Conservation (phyloP, 495 filamentous ascomycete species). For the Rhypophila decipiens region DNA sequence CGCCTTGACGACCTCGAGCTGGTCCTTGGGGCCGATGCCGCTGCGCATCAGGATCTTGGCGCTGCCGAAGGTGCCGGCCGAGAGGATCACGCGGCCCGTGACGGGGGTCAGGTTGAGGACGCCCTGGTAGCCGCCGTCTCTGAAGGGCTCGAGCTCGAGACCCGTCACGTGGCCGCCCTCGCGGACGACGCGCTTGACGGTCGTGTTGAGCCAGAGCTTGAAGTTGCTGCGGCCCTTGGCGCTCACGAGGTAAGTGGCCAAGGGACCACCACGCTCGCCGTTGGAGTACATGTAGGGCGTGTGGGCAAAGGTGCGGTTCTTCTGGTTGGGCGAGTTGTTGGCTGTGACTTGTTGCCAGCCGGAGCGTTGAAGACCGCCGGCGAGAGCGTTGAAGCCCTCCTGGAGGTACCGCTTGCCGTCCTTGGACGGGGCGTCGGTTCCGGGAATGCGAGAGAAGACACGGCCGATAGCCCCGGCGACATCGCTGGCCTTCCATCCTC, state of each 20-base stretch:
- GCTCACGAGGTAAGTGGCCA: slow-evolving; percentile 65
- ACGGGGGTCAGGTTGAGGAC: slow-evolving; percentile 52
- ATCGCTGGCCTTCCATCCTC: slow-evolving; percentile 64
- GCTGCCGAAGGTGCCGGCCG: slow-evolving; percentile 65
- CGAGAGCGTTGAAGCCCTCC: slow-evolving; percentile 55
- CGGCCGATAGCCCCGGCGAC: slow-evolving; percentile 49
- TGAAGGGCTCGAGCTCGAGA: slow-evolving; percentile 57
- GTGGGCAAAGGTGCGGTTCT: slow-evolving; percentile 61
- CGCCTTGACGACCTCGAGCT: slow-evolving; percentile 50
- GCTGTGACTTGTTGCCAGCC: slow-evolving; percentile 61
- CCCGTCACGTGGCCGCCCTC: slow-evolving; percentile 56
- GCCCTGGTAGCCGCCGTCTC: slow-evolving; percentile 49
- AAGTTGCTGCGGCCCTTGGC: slow-evolving; percentile 59
- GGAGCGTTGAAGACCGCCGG: slow-evolving; percentile 43
- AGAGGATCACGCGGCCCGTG: slow-evolving; percentile 61
- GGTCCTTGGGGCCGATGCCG: slow-evolving; percentile 59
- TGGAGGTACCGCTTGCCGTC: slow-evolving; percentile 67
- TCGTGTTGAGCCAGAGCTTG: slow-evolving; percentile 57
- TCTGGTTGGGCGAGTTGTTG: slow-evolving; percentile 53
- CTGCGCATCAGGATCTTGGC: slow-evolving; percentile 60
- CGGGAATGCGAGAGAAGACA: slow-evolving; percentile 64
- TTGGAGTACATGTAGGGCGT: slow-evolving; percentile 64
- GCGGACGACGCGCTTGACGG: slow-evolving; percentile 60
- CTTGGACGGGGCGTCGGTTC: slow-evolving; percentile 58
- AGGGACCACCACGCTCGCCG: slow-evolving; percentile 63